A percentile compares a stretch with the other conserved stretches of the same genome.
Conservation (phyloP, 2,329 filamentous ascomycete genomes). For the Aspergillus pseudoviridinutans region DNA sequence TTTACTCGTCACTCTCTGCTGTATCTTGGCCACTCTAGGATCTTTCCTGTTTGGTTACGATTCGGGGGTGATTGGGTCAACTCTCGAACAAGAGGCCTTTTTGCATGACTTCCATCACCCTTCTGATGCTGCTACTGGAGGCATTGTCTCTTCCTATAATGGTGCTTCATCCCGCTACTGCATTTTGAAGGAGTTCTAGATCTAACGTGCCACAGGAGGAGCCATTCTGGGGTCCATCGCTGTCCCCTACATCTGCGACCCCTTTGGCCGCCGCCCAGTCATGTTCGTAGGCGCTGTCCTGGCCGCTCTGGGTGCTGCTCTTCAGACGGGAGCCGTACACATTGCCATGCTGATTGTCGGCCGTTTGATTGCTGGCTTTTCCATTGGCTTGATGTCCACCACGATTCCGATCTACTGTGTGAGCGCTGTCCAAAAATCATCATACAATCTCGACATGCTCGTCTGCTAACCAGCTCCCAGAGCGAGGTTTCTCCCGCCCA, state of each 20-base stretch:
- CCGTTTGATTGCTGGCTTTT: slow-evolving; percentile 48
- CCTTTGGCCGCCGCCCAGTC: slow-evolving; percentile 27
- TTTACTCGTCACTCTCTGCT: slow-evolving; percentile 30
- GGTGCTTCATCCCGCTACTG: slow-evolving; percentile 12
- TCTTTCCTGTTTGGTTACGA: slow-evolving; percentile 50
- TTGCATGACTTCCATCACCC: slow-evolving; percentile 25
- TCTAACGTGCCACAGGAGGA: slow-evolving; percentile 23
- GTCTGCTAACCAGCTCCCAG: slow-evolving; percentile 2
- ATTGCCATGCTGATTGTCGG: slow-evolving; percentile 46
- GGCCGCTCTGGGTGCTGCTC: slow-evolving; percentile 30
- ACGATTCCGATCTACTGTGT: slow-evolving; percentile 47
- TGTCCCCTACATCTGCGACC: slow-evolving; percentile 32
- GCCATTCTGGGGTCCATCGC: slow-evolving; percentile 36
- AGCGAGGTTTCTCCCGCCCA: slow-evolving; percentile 39
- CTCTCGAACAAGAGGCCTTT: slow-evolving; percentile 34
- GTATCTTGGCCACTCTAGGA: slow-evolving; percentile 44
- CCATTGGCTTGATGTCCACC: slow-evolving; percentile 47
- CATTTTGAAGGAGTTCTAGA: slow-evolving; percentile 13
- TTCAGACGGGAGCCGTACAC: slow-evolving; percentile 32
- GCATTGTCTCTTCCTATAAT: slow-evolving; percentile 40
- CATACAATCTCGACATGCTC: no score
- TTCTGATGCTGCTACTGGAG: slow-evolving; percentile 32
- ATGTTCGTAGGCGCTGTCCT: slow-evolving; percentile 34
- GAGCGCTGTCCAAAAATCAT: slow-evolving; percentile 4
- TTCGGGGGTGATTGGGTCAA: slow-evolving; percentile 36